These are phyloP conservation scores for Pichia sp. DNA, from an alignment of 1,139 yeast genomes.

Conservation along the genomic window DNA sequence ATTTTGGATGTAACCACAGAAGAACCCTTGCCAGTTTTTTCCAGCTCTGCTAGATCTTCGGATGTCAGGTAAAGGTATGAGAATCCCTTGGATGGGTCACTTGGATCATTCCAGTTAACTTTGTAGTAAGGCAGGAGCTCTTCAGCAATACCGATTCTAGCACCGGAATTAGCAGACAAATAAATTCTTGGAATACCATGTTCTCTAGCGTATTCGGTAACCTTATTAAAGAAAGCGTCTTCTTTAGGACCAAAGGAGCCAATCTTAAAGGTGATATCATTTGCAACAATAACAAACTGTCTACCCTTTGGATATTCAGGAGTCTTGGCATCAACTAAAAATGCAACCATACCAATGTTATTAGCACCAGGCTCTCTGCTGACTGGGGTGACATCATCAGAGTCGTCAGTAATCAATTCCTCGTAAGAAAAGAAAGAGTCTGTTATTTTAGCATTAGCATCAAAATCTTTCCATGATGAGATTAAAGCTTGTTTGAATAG, in stretches of 20 bases:
- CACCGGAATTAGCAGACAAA: slow-evolving; percentile 97
- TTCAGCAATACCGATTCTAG: slow-evolving; percentile 96
- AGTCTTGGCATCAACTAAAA: slow-evolving; percentile 84
- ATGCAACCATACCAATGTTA: slow-evolving; percentile 96
- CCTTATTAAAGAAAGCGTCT: slow-evolving; percentile 84
- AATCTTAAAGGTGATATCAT: slow-evolving; percentile 94
- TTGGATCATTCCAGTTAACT: slow-evolving; percentile 86
- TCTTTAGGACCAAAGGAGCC: slow-evolving; percentile 99
- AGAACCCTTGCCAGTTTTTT: slow-evolving; percentile 54
- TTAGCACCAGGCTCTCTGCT: slow-evolving; percentile 96
- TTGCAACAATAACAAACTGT: slow-evolving; percentile 86
- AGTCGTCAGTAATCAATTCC: slow-evolving; percentile 80
- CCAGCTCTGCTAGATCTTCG: slow-evolving; percentile 60
- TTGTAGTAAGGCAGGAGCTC: slow-evolving; percentile 85
- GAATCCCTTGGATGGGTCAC: slow-evolving; percentile 80
- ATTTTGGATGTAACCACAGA: slow-evolving; percentile 72
- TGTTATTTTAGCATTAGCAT: slow-evolving; percentile 56
- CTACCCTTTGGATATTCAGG: slow-evolving; percentile 98
- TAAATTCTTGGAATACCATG: slow-evolving; percentile 93
- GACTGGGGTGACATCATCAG: slow-evolving; percentile 80
- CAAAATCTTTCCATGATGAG: slow-evolving; percentile 75
- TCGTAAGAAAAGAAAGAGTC: slow-evolving; percentile 73
- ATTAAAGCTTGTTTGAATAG: slow-evolving; percentile 89
- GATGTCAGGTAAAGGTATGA: slow-evolving; percentile 76
- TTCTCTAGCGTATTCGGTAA: slow-evolving; percentile 85